Evolutionary conservation across 768 basidiomycete species (phyloP), one percentile per base, ranked within the genome.

Genomic region (Neoboletus subvelutipes): DNA sequence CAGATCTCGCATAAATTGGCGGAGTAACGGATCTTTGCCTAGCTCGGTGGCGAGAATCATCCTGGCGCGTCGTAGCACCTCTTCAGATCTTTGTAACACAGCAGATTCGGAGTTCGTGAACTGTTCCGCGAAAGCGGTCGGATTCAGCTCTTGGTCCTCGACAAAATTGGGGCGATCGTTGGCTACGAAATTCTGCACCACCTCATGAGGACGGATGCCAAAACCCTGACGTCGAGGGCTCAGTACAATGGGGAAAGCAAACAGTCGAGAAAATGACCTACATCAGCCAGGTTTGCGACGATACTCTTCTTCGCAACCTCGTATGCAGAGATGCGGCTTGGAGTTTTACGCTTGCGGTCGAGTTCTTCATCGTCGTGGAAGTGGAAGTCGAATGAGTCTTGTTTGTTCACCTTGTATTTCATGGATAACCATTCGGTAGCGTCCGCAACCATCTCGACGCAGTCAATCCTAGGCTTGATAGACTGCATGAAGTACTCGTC

Each of bases 21-120:
- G 80, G 31, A 99, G 80, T 12, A 93, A 75, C 13, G 96, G 96
- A 70, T 99, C 96, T 68, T 91, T 95, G 34, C 92, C 91, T 18
- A 98, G 80, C 70, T 98, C 97, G 0, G 90, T 92, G 7, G 88
- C 82, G 46, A 98, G 75, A 54, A 98, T 88, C 78, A 92, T 82
- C 47, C 91, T 84, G 11, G 92, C 90, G 34, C 83, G 83, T 46
- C 79, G 79, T 45, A 94, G 80, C 28, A 90, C 69, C 52, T 92
- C 88, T 54, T 91, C 86, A 1, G 86, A 75, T 11, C 82, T 66
- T 62, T 80, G 79, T 2, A 82, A 78, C 58, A 82, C 84, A 41
- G 68, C 36, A 6, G 83, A 82, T 65, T 89, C 86, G 2, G 86
- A 81, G 62, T 90, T 89, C 15, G 80, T 82, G 71, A 87, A 98